Base-by-base conservation (phyloP, 768 basidiomycete species). In the Termitomyces sp. region DNA sequence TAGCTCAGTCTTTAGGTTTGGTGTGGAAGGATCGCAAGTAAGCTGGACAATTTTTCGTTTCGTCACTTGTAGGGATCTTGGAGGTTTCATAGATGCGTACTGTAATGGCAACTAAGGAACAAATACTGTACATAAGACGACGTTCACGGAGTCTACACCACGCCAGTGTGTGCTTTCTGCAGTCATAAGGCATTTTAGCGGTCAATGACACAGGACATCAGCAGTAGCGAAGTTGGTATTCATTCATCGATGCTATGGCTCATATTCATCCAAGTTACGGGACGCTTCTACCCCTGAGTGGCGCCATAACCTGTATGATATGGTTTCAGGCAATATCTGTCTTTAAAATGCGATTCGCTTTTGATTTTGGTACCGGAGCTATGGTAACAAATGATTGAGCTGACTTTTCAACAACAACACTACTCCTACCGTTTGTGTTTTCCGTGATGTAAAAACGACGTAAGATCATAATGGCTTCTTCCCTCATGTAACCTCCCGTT, bases 291-390 rank as follows among this genome's bases (percentile, higher is more conserved):
- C 30, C 9, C 35, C 35, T 35, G 35, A 35, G 35, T 26, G 5
- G 8, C 21, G 37, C 26, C 10, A 11, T 3, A 3, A 5, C 10
- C 9, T 12, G 26, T 17, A 54, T n/a, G 53, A 19, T 11, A n/a
- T 26, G 15, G 26, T 7, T 26, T 55, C 45, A 51, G 73, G 70
- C 23, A 66, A 65, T 55, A 98, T 89, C 87, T 17, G 87, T 91
- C 71, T 95, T 98, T 55, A 98, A 77, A 1, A 91, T 77, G 23
- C 96, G 81, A 57, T 89, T 89, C 3, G 80, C 75, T 67, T 98
- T 98, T 33, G 87, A 89, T 67, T 84, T 87, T n/a, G 96, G 96
- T 23, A 82, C 75, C 2, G 96, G 96, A 2, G 96, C 96, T 98
- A 61, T 47, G 58, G 49, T 23, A 52, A 28, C 59, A 62, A 45